Base-by-base conservation (phyloP, 345 rosid genomes). In the Eucalyptus dawsonii region DNA sequence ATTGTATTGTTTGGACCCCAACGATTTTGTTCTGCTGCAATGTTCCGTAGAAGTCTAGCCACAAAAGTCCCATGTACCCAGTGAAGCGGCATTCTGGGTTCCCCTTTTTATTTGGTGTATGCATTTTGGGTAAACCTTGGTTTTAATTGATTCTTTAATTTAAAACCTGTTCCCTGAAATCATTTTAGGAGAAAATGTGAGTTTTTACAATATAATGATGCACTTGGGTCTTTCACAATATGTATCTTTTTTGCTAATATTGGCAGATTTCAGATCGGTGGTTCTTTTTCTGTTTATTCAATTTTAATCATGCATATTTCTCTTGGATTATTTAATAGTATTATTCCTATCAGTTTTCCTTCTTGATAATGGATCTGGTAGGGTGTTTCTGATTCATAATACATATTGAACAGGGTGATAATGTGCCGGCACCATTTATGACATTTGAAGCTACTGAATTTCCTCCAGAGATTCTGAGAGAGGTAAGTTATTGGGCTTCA, bases 391-490 rank as follows among this genome's bases (percentile, higher is more conserved):
- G 47, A 69, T 87, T 89, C 47, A 80, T 81, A 86, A 89, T 88
- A 89, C 86, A 49, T 51, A 90, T 91, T 92, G 42, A 89, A 90
- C 92, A 97, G 99, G 99, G 99, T 86, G 99, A 95, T 89, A 93
- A 95, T 91, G 94, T 97, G 89, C 99, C 99, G 12, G 93, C 98
- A 47, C 99, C 99, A 80, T 96, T 93, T 90, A 97, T 97, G 93
- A 95, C 99, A 67, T 97, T 97, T 95, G 99, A 97, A 88, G 95
- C 95, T 40, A 92, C 96, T 90, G 97, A 96, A 88, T 97, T 97
- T 88, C 99, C 99, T 89, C 94, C 97, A 21, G 99, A 97, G 96
- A 94, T 97, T 89, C 90, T 97, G 88, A 92, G 94, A 93, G 99
- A 97, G 95, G 99, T 95, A 92, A 91, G 96, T 91, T 90, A 88